phyloP scores from a whole-genome alignment of 2,329 filamentous ascomycete species.

The Parascedosporium putredinis region DNA sequence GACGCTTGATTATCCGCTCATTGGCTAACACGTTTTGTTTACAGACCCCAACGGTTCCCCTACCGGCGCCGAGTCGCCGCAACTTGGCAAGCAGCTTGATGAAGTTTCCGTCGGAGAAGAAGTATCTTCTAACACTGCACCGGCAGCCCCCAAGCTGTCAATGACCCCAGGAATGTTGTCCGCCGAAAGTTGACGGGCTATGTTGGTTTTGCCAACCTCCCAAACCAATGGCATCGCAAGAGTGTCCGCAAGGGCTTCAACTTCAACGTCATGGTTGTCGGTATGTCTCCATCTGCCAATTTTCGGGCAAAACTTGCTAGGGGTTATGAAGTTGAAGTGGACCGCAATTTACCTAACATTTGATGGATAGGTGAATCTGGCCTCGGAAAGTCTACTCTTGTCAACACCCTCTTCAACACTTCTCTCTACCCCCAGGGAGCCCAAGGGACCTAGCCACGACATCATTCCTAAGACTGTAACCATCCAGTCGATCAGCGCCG shows the following conservation, averaged over 20 bases:
- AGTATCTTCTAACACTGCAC: slow-evolving; percentile 17
- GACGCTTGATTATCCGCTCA: slow-evolving; percentile 1
- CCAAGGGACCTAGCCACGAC: slow-evolving; percentile 92
- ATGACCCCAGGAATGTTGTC: slow-evolving; percentile 87
- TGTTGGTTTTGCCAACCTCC: slow-evolving; percentile 95
- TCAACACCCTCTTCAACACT: slow-evolving; percentile 99
- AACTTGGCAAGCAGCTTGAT: slow-evolving; percentile 26
- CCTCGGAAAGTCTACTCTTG: slow-evolving; percentile 95
- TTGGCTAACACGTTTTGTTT: slow-evolving; percentile 24
- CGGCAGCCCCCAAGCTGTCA: slow-evolving; percentile 35
- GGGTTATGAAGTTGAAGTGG: slow-evolving; percentile 6
- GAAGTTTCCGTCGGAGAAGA: slow-evolving; percentile 21
- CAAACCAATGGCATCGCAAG: slow-evolving; percentile 99
- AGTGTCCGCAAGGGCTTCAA: slow-evolving; percentile 99
- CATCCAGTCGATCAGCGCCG: slow-evolving; percentile 88
- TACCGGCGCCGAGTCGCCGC: slow-evolving; percentile 30
- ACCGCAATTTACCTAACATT: neutral
- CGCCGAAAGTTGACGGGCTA: slow-evolving; percentile 97
- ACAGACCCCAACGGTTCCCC: slow-evolving; percentile 37
- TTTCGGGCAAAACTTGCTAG: slow-evolving; percentile 7
- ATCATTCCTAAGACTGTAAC: slow-evolving; percentile 97
- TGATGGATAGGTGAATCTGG: slow-evolving; percentile 80
- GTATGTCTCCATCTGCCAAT: slow-evolving; percentile 61
- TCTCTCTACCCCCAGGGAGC: slow-evolving; percentile 98
- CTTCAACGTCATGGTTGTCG: slow-evolving; percentile 99